Base-by-base conservation (phyloP, 441 rosid genomes). In the Biscutella laevigata region DNA sequence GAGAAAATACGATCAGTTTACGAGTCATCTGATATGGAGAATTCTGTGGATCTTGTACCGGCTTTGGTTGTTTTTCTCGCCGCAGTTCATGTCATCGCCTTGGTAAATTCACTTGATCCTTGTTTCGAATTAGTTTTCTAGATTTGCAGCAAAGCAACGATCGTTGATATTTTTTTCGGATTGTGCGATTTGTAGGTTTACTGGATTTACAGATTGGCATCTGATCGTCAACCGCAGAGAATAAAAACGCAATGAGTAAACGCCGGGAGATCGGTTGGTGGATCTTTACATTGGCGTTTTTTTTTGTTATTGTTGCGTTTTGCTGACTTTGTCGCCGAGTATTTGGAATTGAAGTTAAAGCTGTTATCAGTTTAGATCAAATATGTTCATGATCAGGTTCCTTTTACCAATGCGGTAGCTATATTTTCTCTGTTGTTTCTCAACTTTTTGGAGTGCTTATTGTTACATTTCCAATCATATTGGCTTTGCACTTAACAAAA, bases 161-260 rank as follows among this genome's bases (percentile, higher is more conserved):
- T 66, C 57, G 28, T 32, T 58, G 40, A 53, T 59, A n/a, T 25
- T 13, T 4, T n/a, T 48, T 34, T 19, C 14, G 2, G 3, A 2
- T 26, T 32, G 1, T 47, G 6, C 1, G 40, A 25, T 45, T 12
- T 61, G 7, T 26, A 85, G 95, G 92, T 76, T 24, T 88, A 83
- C 62, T 88, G 95, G 97, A 83, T 88, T 62, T 88, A 83, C 64
- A 76, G 82, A 69, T 67, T 88, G 71, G 92, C 94, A 6, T 74
- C 83, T 22, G 88, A 86, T 53, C 88, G 76, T 61, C 90, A 74
- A 68, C 90, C 94, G 7, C 77, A 60, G 70, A 79, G 95, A 61
- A 64, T 79, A 53, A 88, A 88, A 71, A 61, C 83, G 8, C 87
- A 86, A 35, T 86, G 71, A 78, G 44, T 51, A 53, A 41, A 42